phyloP scores from a whole-genome alignment of 176 grass and related monocot genomes.

The sorghum (Sorghum bicolor) region DNA sequence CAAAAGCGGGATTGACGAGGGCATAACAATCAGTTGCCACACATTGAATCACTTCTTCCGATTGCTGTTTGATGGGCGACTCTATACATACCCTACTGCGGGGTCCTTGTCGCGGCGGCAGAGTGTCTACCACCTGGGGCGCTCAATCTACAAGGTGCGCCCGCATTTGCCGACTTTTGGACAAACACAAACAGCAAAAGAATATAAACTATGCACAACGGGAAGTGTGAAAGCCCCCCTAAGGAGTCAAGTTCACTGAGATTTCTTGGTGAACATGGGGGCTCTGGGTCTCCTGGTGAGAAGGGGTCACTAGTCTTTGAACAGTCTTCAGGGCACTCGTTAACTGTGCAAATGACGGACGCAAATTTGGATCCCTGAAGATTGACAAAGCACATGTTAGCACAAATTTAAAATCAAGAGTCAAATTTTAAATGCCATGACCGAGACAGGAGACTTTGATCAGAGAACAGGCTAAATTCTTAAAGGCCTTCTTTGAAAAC shows the following conservation, averaged over 20 bases:
- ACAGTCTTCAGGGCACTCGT: constrained; percentile 75
- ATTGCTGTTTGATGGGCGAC: constrained; percentile 32
- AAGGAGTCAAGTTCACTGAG: constrained; percentile 87
- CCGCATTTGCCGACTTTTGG: constrained; percentile 41
- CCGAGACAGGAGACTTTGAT: neutral
- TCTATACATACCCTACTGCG: constrained; percentile 48
- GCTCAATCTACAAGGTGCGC: constrained; percentile 51
- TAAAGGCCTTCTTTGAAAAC: neutral
- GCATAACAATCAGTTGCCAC: constrained; percentile 16
- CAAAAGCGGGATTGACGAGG: constrained; percentile 1
- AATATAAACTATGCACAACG: constrained; percentile 33
- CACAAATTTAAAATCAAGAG: neutral
- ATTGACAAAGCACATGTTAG: constrained; percentile 5
- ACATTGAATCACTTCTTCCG: constrained; percentile 12
- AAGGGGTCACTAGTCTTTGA: constrained; percentile 65
- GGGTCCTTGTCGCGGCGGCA: constrained; percentile 23
- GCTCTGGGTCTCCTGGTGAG: constrained; percentile 66
- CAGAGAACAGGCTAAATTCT: neutral
- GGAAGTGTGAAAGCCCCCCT: neutral
- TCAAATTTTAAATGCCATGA: neutral
- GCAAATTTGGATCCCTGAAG: constrained; percentile 74
- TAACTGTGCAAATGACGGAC: constrained; percentile 82
- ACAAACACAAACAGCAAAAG: constrained; percentile 19
- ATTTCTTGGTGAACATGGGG: constrained; percentile 75
- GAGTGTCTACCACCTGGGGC: constrained; percentile 38